Base-by-base conservation (phyloP, 148 eudicot species). In the Selenicereus undatus region DNA sequence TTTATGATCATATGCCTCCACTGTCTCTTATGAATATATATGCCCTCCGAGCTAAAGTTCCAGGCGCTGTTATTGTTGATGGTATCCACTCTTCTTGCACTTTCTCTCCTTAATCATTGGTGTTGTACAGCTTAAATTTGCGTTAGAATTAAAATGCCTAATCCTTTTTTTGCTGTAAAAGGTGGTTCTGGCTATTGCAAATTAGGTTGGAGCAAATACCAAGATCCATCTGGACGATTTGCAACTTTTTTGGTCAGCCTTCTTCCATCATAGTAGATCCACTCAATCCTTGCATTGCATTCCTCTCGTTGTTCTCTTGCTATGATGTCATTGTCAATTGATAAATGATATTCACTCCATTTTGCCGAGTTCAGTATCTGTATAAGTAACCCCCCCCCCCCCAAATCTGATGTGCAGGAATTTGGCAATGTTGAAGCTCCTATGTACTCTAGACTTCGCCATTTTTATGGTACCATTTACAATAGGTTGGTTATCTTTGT, bases 171-270 rank as follows among this genome's bases (percentile, higher is more conserved):
- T 27, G 13, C 36, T 65, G 12, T 66, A 13, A 56, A n/a, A 94
- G 98, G 95, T 86, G 98, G 98, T 71, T 90, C 97, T 14, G 98
- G 98, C 39, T 94, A 94, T 87, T 93, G 97, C 89, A 94, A 94
- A 85, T 94, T 84, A 81, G 98, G 98, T 17, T 94, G 97, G 98
- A 94, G 97, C 94, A 93, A 91, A 87, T 90, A 88, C 83, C 80
- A 56, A 26, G 69, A 85, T 52, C 98, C 98, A 60, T 94, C 94
- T 56, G 97, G 94, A 18, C 85, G 87, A 64, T 88, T 91, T 18
- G 94, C 98, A 48, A 91, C 98, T 62, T 94, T 94, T 87, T 78
- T 90, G 95, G 98, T 91, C 62, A 87, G 90, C 83, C 81, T 70
- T 77, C 74, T 27, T 43, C 22, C 32, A 29, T 11, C 10, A 74